phyloP scores from a whole-genome alignment of 352 stramenopile genomes.

The Thalassiosira hispida region DNA sequence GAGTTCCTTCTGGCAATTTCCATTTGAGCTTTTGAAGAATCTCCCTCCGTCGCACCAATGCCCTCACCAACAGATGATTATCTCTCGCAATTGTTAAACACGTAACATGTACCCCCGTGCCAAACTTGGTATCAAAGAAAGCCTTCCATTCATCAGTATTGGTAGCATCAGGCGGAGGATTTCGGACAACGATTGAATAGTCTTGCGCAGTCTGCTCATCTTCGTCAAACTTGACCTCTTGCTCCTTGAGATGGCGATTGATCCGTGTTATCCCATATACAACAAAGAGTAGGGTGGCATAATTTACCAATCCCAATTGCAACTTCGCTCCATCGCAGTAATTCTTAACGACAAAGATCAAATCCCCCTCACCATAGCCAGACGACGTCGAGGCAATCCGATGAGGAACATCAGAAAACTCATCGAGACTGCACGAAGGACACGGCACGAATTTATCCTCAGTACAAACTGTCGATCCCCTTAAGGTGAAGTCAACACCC shows the following conservation, averaged over 20 bases:
- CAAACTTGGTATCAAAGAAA: conserved; percentile 72
- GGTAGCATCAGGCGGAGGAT: conserved; percentile 74
- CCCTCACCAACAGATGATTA: conserved; percentile 67
- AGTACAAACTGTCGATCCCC: conserved; percentile 36
- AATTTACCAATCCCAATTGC: conserved; percentile 60
- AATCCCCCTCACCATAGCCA: conserved; percentile 44
- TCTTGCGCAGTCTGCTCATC: conserved; percentile 81
- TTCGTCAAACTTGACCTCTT: conserved; percentile 75
- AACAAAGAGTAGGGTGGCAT: conserved; percentile 62
- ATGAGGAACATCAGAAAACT: conserved; percentile 41
- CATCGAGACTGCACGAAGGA: conserved; percentile 45
- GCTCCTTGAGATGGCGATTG: conserved; percentile 54
- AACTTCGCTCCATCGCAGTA: conserved; percentile 59
- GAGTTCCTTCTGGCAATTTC: conserved; percentile 45
- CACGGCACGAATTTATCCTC: conserved; percentile 67
- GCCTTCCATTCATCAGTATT: conserved; percentile 78
- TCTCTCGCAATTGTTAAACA: conserved; percentile 64
- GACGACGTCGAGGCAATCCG: conserved; percentile 40
- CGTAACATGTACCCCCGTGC: conserved; percentile 47
- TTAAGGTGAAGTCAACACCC: conserved; percentile 43
- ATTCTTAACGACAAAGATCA: conserved; percentile 69
- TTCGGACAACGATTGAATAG: conserved; percentile 80
- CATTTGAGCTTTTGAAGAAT: conserved; percentile 59
- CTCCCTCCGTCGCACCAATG: conserved; percentile 56
- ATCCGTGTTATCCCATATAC: conserved; percentile 44